phyloP scores from a whole-genome alignment of 2,329 filamentous ascomycete species.

The Elsinoe perseae region DNA sequence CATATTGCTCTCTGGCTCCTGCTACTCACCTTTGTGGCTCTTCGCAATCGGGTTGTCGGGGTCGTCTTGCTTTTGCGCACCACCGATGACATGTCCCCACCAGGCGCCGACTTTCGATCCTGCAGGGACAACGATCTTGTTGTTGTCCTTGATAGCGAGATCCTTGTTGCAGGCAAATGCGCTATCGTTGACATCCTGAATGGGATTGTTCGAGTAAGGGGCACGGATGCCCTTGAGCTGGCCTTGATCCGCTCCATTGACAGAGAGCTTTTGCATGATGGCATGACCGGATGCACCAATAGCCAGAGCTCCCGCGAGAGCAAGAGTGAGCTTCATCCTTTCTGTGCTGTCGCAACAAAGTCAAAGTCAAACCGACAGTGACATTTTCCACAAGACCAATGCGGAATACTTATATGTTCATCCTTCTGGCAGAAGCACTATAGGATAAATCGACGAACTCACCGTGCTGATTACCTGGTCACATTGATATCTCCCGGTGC shows the following conservation, averaged over 20 bases:
- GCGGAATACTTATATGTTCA: no score
- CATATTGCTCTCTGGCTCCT: background rate
- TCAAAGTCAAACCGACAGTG: no score
- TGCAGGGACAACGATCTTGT: background rate
- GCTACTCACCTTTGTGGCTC: slow-evolving; percentile 1
- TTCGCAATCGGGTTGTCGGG: slow-evolving; percentile 6
- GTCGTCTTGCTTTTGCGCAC: slow-evolving; percentile 9
- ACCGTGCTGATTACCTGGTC: no score
- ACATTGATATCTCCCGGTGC: no score
- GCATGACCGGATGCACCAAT: slow-evolving; percentile 32
- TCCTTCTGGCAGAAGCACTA: no score
- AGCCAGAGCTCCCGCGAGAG: background rate
- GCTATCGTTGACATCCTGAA: slow-evolving; percentile 38
- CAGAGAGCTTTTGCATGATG: slow-evolving; percentile 45
- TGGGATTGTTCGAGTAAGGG: slow-evolving; percentile 45
- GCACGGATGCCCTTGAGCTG: slow-evolving; percentile 38
- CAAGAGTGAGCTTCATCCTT: background rate
- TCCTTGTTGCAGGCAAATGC: slow-evolving; percentile 28
- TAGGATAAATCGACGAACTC: no score
- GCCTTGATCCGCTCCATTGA: slow-evolving; percentile 40
- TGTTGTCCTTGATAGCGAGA: background rate
- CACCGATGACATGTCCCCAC: slow-evolving; percentile 16
- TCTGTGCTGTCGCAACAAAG: no score
- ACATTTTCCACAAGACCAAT: no score
- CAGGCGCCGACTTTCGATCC: background rate